Conservation (phyloP, 768 basidiomycete genomes). For the Roridomyces roridus region DNA sequence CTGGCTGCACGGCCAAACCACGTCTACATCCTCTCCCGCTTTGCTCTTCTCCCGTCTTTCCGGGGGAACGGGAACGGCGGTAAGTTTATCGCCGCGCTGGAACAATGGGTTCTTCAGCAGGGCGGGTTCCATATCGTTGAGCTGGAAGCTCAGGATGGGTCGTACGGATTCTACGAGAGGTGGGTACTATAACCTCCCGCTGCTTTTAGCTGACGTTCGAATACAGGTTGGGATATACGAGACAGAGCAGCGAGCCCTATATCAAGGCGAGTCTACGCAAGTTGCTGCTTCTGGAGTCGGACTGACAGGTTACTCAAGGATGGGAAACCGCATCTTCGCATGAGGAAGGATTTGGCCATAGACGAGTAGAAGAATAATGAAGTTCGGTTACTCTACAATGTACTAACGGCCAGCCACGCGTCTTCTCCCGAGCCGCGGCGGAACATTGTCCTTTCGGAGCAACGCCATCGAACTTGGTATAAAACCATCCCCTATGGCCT, state of each 20-base stretch:
- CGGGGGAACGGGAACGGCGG: no score
- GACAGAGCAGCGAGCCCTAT: neutral
- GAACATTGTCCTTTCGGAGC: no score
- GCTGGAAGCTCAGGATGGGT: conserved; percentile 2
- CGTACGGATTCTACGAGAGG: conserved; percentile 5
- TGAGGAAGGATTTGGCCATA: neutral
- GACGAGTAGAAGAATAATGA: neutral
- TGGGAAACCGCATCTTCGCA: neutral
- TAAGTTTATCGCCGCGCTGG: no score
- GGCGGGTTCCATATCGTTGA: no score
- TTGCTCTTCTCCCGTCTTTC: neutral
- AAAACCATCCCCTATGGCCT: no score
- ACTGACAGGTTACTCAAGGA: no score
- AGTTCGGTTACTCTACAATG: neutral
- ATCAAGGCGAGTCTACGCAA: no score
- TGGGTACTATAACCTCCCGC: neutral
- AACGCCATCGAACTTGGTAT: no score
- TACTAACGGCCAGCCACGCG: no score
- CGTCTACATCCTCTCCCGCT: neutral
- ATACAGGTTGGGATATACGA: neutral
- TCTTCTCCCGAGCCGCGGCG: no score
- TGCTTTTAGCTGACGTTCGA: neutral
- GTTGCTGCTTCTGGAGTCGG: no score
- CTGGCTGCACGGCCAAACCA: neutral
- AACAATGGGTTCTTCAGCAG: no score